Percentiles rank a stretch among this genome's conserved stretches.
Evolutionary conservation across 2,329 filamentous ascomycete genomes (phyloP).

Genomic region (Colletotrichum orbiculare): DNA sequence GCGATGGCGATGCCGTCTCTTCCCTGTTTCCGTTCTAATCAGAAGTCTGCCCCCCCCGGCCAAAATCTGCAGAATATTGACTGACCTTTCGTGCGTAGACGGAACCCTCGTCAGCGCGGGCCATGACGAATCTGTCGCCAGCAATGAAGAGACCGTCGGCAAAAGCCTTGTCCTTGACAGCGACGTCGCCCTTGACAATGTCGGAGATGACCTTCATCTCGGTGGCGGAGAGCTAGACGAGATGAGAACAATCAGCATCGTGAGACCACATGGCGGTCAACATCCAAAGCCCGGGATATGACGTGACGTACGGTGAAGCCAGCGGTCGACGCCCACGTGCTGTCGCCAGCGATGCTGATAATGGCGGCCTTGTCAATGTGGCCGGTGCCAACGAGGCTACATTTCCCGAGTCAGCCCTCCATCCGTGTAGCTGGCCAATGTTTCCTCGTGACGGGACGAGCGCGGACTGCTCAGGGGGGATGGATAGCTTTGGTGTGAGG

Average conservation of each 20-base stretch:
- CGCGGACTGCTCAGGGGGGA: conserved; percentile 3
- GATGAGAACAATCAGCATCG: conserved; percentile 8
- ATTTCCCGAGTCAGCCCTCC: conserved; percentile 24
- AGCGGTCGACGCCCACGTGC: conserved; percentile 77
- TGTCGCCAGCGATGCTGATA: conserved; percentile 83
- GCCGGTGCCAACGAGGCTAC: conserved; percentile 81
- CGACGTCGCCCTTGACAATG: conserved; percentile 59
- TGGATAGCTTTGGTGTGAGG: conserved; percentile 18
- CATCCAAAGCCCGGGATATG: not conserved
- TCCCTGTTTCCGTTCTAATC: conserved; percentile 58
- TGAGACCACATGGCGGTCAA: conserved; percentile 11
- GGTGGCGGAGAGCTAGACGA: conserved; percentile 62
- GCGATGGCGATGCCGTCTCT: conserved; percentile 83
- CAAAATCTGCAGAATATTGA: conserved; percentile 21
- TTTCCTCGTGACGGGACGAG: conserved; percentile 3
- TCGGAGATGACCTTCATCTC: conserved; percentile 70
- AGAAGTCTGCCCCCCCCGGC: conserved; percentile 3
- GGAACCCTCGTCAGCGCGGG: conserved; percentile 80
- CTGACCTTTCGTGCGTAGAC: conserved; percentile 88
- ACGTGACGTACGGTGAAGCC: conserved; percentile 75
- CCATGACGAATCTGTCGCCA: conserved; percentile 81
- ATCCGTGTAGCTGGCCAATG: conserved; percentile 8
- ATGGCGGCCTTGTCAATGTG: conserved; percentile 88
- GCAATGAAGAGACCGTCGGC: conserved; percentile 79
- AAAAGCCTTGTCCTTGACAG: conserved; percentile 73